phyloP scores from a whole-genome alignment of 192 early-diverging fungal genomes.

The Ambispora gerdemannii region DNA sequence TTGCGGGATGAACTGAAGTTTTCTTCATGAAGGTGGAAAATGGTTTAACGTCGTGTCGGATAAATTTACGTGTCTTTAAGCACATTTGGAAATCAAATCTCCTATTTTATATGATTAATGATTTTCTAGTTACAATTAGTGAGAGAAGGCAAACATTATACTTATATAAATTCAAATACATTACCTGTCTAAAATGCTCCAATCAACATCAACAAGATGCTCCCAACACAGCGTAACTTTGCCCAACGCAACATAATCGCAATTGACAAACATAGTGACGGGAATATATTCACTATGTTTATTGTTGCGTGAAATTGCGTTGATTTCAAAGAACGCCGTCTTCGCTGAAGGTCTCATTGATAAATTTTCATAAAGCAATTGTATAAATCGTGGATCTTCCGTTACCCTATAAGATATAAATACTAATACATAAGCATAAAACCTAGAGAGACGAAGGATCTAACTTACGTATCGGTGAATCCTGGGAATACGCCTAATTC shows the following conservation, averaged over 20 bases:
- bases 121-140: no score
- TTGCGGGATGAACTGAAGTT: conserved; percentile 30
- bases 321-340: conserved; percentile 38
- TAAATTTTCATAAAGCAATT: background rate
- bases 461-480: conserved; percentile 40
- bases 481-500: conserved; percentile 29
- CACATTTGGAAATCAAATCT: conserved; percentile 41
- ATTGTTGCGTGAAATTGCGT: conserved; percentile 39
- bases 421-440: background rate
- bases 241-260: conserved; percentile 33
- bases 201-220: conserved; percentile 35
- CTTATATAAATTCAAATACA: background rate
- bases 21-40: conserved; percentile 46
- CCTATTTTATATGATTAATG: conserved; percentile 14
- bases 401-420: background rate
- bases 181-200: conserved; percentile 39
- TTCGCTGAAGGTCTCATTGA: background rate
- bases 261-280: conserved; percentile 38
- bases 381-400: background rate
- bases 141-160: no score
- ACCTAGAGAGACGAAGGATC: no score
- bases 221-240: conserved; percentile 34
- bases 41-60: conserved; percentile 41
- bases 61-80: conserved; percentile 25
- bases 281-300: conserved; percentile 27